Evolutionary conservation across 768 basidiomycete species (phyloP).

Genomic region (Psilocybe azurescens): DNA sequence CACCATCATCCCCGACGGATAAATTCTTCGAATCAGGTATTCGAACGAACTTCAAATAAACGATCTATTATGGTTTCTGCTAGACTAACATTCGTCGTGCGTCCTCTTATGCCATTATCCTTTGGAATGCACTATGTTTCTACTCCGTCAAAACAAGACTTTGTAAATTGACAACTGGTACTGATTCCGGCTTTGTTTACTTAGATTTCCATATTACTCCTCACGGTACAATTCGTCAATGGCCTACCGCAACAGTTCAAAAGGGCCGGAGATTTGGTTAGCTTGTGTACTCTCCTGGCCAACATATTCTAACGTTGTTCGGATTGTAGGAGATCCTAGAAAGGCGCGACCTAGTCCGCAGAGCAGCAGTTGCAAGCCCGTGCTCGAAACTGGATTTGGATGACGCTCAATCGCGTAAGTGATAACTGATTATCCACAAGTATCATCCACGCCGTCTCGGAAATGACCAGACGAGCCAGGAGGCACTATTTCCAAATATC

Average conservation of each 20-base stretch:
- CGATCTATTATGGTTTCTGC: conserved; percentile 10
- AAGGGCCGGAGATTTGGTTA: not conserved
- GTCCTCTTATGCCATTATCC: not conserved
- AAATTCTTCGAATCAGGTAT: conserved; percentile 27
- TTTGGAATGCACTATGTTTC: not conserved
- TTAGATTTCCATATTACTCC: conserved; percentile 3
- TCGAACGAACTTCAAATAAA: conserved; percentile 16
- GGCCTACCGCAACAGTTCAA: conserved; percentile 2
- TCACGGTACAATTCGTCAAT: not conserved
- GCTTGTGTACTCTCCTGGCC: not conserved
- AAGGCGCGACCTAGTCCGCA: conserved; percentile 16
- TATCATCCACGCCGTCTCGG: no score
- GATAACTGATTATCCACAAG: not conserved
- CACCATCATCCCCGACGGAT: conserved; percentile 23
- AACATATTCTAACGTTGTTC: not conserved
- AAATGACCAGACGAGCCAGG: no score
- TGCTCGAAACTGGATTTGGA: conserved; percentile 26
- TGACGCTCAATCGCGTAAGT: conserved; percentile 25
- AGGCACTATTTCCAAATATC: no score
- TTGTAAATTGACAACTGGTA: not conserved
- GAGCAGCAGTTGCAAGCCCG: conserved; percentile 15
- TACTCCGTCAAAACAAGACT: no score
- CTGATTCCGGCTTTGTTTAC: not conserved
- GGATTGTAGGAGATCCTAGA: conserved; percentile 8
- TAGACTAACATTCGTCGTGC: conserved; percentile 13